Conservation (phyloP, 2,329 filamentous ascomycete genomes). For the Fusarium tupiense region DNA sequence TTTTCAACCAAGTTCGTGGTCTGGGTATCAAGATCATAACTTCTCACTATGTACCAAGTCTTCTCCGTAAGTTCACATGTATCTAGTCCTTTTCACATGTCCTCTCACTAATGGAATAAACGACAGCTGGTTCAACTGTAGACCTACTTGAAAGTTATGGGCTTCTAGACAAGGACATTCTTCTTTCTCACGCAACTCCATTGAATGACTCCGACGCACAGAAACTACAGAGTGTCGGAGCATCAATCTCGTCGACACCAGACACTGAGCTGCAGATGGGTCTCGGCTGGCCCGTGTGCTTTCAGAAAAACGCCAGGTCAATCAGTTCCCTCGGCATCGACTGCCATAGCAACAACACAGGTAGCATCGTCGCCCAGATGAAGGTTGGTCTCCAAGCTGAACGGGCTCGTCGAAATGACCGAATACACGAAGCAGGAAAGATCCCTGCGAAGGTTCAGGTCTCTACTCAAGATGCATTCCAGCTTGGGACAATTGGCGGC, state of each 20-base stretch:
- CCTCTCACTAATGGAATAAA: accelerated
- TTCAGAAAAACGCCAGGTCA: constrained; percentile 1
- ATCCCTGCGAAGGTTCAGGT: not conserved
- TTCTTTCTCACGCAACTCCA: constrained; percentile 4
- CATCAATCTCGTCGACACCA: not conserved
- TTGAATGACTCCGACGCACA: constrained; percentile 1
- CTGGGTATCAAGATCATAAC: constrained; percentile 8
- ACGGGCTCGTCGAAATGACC: not conserved
- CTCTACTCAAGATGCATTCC: not conserved
- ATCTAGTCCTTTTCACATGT: accelerated
- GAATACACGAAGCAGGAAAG: not conserved
- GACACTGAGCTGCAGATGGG: constrained; percentile 17
- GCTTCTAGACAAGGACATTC: not conserved
- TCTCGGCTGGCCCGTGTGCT: constrained; percentile 10
- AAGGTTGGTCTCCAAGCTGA: constrained; percentile 2
- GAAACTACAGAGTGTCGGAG: not conserved
- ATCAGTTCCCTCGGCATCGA: constrained; percentile 2
- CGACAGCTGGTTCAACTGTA: not conserved
- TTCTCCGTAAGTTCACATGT: not conserved
- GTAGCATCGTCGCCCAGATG: constrained; percentile 1
- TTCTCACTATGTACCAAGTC: constrained; percentile 3
- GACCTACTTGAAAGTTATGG: not conserved
- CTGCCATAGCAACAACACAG: constrained; percentile 8
- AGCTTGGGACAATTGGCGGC: not conserved
- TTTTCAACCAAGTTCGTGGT: not conserved